Conservation (phyloP, 768 basidiomycete genomes). For the Tricholoma bakamatsutake region DNA sequence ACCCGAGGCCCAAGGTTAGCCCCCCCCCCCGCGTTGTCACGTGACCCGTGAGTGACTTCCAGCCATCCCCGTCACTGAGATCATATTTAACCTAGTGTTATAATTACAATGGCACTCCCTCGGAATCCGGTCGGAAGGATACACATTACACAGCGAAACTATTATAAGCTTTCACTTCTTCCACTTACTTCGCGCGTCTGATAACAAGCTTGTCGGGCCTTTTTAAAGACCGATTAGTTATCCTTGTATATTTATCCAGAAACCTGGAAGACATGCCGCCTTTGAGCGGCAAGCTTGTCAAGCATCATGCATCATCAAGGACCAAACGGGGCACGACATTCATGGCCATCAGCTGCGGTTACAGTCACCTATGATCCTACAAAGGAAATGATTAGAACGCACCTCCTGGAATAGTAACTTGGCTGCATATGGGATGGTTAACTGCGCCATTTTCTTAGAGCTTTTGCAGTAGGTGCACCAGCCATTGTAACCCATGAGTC, state of each 20-base stretch:
- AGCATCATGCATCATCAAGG: slow-evolving; percentile 74
- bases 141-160: background rate
- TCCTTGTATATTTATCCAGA: background rate
- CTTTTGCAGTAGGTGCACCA: slow-evolving; percentile 99
- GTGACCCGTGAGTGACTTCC: background rate
- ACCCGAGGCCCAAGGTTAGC: background rate
- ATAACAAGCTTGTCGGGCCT: background rate
- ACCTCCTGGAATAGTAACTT: slow-evolving; percentile 92
- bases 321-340: slow-evolving; percentile 88
- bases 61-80: too few relatives aligned
- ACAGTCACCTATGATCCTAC: background rate
- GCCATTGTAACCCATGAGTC: slow-evolving; percentile 89
- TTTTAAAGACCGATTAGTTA: background rate
- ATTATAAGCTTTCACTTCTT: background rate
- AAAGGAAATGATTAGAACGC: slow-evolving; percentile 15
- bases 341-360: slow-evolving; percentile 86
- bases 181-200: background rate
- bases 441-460: slow-evolving; percentile 90
- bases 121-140: too few relatives aligned
- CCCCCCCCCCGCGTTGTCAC: too few relatives aligned
- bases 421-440: slow-evolving; percentile 95
- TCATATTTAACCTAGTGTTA: too few relatives aligned
- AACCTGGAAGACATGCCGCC: background rate
- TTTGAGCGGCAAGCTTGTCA: slow-evolving; percentile 14
- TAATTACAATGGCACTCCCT: too few relatives aligned